Evolutionary conservation across 352 stramenopile species (phyloP).

Genomic region (Globisporangium canariense): DNA sequence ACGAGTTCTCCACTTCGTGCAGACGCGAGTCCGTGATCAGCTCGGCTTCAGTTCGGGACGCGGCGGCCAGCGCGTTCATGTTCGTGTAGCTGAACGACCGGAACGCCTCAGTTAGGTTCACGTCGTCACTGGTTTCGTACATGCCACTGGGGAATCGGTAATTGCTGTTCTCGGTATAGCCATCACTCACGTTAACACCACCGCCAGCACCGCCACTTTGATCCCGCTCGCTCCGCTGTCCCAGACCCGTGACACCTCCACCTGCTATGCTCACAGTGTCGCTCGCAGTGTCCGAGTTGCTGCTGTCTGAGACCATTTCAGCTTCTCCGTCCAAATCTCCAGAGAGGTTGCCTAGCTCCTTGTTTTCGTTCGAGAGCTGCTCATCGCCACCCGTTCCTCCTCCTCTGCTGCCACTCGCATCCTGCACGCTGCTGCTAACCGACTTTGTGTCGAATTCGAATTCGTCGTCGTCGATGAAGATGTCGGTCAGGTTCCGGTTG

Average conservation of each 20-base stretch:
- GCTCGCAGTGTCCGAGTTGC: constrained; percentile 15
- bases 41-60: constrained; percentile 70
- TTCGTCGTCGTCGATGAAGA: constrained; percentile 83
- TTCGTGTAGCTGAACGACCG: constrained; percentile 85
- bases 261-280: constrained; percentile 10
- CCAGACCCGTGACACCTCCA: constrained; percentile 4
- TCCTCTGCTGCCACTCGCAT: not conserved
- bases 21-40: constrained; percentile 46
- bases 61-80: constrained; percentile 78
- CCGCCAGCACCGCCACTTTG: not conserved
- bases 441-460: constrained; percentile 56
- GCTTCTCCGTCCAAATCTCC: not conserved
- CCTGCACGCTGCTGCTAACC: constrained; percentile 18
- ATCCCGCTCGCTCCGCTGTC: constrained; percentile 6
- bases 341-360: not conserved
- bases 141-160: constrained; percentile 66
- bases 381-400: not conserved
- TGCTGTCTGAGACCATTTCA: not conserved
- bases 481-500: constrained; percentile 83
- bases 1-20: constrained; percentile 38
- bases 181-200: constrained; percentile 10
- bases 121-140: constrained; percentile 45
- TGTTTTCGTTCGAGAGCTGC: constrained; percentile 8
- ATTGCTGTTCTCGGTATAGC: constrained; percentile 25
- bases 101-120: constrained; percentile 52